These are phyloP conservation scores for Cyclotella baltica DNA, from an alignment of 108 stramenopile species.

Conservation along the genomic window DNA sequence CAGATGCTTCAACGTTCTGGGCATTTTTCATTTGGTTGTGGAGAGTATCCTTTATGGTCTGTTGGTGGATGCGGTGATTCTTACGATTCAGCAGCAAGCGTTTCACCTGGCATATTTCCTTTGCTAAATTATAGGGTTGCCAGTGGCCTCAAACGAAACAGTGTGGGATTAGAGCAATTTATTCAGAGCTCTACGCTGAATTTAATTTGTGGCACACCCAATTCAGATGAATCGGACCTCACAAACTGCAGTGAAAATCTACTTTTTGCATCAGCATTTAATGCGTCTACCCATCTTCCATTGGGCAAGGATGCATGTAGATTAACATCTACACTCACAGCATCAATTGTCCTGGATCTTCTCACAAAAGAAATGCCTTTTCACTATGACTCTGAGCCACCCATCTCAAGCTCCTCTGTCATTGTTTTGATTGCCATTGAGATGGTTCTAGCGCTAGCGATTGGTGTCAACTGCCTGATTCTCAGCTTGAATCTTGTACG, in stretches of 20 bases:
- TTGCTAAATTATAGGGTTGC: constrained; percentile 53
- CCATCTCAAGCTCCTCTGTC: constrained; percentile 57
- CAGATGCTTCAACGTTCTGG: constrained; percentile 57
- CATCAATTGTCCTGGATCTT: constrained; percentile 57
- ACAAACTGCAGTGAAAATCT: constrained; percentile 28
- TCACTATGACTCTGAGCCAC: constrained; percentile 50
- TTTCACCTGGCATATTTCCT: constrained; percentile 23
- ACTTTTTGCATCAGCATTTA: constrained; percentile 45
- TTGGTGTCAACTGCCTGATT: constrained; percentile 58
- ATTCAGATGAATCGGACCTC: constrained; percentile 44
- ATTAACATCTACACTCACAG: constrained; percentile 51
- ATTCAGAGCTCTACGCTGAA: constrained; percentile 44
- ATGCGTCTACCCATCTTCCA: constrained; percentile 41
- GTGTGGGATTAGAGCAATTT: constrained; percentile 43
- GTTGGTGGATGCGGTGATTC: constrained; percentile 36
- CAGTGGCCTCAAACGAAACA: constrained; percentile 41
- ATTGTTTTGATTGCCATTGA: constrained; percentile 61
- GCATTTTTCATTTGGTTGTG: constrained; percentile 56
- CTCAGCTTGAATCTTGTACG: constrained; percentile 61
- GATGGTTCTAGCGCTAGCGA: constrained; percentile 55
- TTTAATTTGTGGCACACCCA: constrained; percentile 44
- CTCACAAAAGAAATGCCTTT: constrained; percentile 43
- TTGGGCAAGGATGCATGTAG: constrained; percentile 39
- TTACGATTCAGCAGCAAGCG: not conserved
- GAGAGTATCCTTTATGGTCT: constrained; percentile 60